These are phyloP conservation scores for Globisporangium cystogenes DNA, from an alignment of 352 stramenopile species.

Conservation along the genomic window DNA sequence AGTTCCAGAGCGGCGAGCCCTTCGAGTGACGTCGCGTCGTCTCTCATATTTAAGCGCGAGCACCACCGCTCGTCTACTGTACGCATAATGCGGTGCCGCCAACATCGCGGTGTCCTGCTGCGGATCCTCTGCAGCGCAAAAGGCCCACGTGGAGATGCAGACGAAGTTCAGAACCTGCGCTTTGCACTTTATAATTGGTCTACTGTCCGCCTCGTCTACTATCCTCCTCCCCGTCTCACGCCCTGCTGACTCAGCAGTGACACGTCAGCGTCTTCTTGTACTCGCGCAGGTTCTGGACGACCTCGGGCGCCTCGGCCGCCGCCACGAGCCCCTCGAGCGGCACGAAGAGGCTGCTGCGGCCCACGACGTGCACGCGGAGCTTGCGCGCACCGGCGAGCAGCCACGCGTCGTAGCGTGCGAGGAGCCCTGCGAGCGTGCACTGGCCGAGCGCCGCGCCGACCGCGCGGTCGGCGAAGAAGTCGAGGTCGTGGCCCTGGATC, in stretches of 20 bases:
- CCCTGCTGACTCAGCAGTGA: constrained; percentile 22
- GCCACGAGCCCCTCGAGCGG: constrained; percentile 54
- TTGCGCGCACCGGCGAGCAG: constrained; percentile 37
- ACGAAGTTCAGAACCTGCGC: too few relatives aligned
- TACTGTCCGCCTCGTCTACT: too few relatives aligned
- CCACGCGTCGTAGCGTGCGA: constrained; percentile 49
- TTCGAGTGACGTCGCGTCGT: constrained; percentile 21
- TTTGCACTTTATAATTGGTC: too few relatives aligned
- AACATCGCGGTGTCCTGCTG: too few relatives aligned
- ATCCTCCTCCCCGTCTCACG: too few relatives aligned
- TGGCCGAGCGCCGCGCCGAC: constrained; percentile 29
- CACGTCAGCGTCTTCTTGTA: constrained; percentile 59
- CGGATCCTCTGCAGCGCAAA: too few relatives aligned
- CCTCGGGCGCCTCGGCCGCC: constrained; percentile 34
- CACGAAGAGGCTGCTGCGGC: constrained; percentile 50
- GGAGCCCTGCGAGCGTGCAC: constrained; percentile 37
- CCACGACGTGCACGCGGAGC: constrained; percentile 71
- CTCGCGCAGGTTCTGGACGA: constrained; percentile 53
- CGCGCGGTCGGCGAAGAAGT: constrained; percentile 56
- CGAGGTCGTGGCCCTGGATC: constrained; percentile 48
- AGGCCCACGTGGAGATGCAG: too few relatives aligned
- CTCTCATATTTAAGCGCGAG: too few relatives aligned
- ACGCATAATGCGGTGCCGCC: too few relatives aligned
- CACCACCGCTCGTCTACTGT: too few relatives aligned
- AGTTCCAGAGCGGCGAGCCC: constrained; percentile 37